Base-by-base conservation (phyloP, 768 basidiomycete genomes). In the Lactarius vividus region DNA sequence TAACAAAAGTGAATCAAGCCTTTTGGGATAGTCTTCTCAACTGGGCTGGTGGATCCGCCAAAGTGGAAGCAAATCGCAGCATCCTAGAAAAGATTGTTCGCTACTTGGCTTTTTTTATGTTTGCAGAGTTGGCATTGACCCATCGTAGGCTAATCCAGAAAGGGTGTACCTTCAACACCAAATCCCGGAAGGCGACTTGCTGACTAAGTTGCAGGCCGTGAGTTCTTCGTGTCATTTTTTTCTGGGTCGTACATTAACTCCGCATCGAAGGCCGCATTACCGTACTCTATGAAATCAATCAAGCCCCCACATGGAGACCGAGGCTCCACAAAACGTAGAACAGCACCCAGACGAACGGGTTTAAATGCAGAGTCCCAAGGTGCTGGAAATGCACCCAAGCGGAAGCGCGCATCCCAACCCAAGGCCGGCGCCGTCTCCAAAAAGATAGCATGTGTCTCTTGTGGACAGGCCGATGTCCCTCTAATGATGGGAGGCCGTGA, bases 401-500 rank as follows among this genome's bases (percentile, higher is more conserved):
- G 81, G 61, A 81, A 75, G 65, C 79, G 78, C 44, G 68, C 75
- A 39, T 54, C 76, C 0, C 80, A 79, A 37, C 60, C 72, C 1
- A 81, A 79, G 62, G 57, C 68, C 11, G 73, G 73, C 52, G 54
- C 66, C 18, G 73, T 79, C 16, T 79, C 84, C 11, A 77, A 79
- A 1, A 75, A 78, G 52, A 85, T 85, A 9, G 77, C 81, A 37
- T 92, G 89, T 68, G 76, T 81, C 44, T 76, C 83, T 7, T 92
- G 89, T 73, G 82, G 83, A 53, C 81, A 84, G 73, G 83, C 81
- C 18, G 87, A 89, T 71, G 89, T 91, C 16, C 90, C 90, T 8
- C 79, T 92, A n/a, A 84, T 91, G 60, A 79, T 87, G 73, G 88
- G 88, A 64, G 90, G 89, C 49, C 82, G 90, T 91, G 69, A 81